Conservation (phyloP, 1,284 basidiomycete genomes). For the Trichosporon inkin region DNA sequence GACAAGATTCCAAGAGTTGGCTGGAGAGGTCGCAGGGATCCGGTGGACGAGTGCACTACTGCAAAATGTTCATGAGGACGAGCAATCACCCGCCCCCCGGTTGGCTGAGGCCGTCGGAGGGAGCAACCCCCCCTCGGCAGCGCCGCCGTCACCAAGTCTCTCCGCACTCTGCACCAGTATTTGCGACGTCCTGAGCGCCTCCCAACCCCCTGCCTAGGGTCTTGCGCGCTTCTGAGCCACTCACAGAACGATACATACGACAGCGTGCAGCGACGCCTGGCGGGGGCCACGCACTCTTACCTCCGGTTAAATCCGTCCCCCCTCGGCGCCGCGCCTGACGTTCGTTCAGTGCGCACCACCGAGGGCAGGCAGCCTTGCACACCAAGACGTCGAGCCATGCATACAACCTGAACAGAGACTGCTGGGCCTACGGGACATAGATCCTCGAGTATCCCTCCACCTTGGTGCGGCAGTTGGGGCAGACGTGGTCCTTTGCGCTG, state of each 20-base stretch:
- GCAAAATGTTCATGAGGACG: too few species aligned
- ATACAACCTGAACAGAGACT: not conserved
- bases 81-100: too few species aligned
- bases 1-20: too few species aligned
- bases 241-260: not conserved
- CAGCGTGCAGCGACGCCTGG: too few species aligned
- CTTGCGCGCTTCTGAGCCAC: not conserved
- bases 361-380: not conserved
- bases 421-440: constrained; percentile 34
- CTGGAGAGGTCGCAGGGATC: not conserved
- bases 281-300: constrained; percentile 7
- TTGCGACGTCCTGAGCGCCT: not conserved
- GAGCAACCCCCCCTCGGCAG: too few species aligned
- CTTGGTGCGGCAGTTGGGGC: constrained; percentile 36
- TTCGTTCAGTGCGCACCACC: not conserved
- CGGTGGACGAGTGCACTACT: too few species aligned
- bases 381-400: not conserved
- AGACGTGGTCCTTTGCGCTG: constrained; percentile 43
- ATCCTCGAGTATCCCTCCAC: constrained; percentile 46
- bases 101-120: too few species aligned
- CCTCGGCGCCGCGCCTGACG: not conserved
- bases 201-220: not conserved
- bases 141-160: too few species aligned
- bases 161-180: not conserved
- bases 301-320: constrained; percentile 9